Base-by-base conservation (phyloP, 768 basidiomycete species). In the Tulasnella calospora region DNA sequence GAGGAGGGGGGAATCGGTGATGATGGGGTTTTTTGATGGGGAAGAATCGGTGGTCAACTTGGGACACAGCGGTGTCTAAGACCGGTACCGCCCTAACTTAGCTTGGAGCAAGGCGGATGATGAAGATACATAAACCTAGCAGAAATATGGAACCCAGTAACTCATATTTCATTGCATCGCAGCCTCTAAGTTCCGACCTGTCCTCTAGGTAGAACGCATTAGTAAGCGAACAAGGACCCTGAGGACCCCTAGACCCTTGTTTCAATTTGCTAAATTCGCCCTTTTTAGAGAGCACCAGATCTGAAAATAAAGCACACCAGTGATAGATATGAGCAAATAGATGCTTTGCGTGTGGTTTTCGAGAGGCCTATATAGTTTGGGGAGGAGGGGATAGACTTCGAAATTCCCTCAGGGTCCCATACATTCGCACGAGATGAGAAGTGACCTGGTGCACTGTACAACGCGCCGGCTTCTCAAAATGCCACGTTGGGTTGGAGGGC, bases 291-390 rank as follows among this genome's bases (percentile, higher is more conserved):
- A 7, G 6, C 6, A 55, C 17, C 17, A 19, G 51, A 55, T 7
- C 4, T 4, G n/a, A 19, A 55, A 55, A 55, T 55, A 4, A 19
- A 55, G 51, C 51, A 55, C 51, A 55, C 51, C 17, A 17, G n/a
- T n/a, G n/a, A n/a, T n/a, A n/a, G n/a, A n/a, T n/a, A n/a, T n/a
- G n/a, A n/a, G n/a, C n/a, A n/a, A 55, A 55, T 21, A 55, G 6
- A 55, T 6, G 51, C 17, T 5, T 4, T 55, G 8, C 4, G 21
- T n/a, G n/a, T 55, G 51, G 51, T 7, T 55, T 55, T 55, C 17
- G n/a, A n/a, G 51, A 55, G 51, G 51, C n/a, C 51, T 19, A 19
- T 9, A 19, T 9, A 19, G 13, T 82, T 83, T 21, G 51, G 36
- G 15, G 46, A 51, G 33, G 73, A 33, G 36, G 36, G 3, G 57